A percentile compares a stretch with the other conserved stretches of the same genome.
Evolutionary conservation across 495 filamentous ascomycete species (phyloP).

Genomic region (Friedmanniomyces endolithicus): DNA sequence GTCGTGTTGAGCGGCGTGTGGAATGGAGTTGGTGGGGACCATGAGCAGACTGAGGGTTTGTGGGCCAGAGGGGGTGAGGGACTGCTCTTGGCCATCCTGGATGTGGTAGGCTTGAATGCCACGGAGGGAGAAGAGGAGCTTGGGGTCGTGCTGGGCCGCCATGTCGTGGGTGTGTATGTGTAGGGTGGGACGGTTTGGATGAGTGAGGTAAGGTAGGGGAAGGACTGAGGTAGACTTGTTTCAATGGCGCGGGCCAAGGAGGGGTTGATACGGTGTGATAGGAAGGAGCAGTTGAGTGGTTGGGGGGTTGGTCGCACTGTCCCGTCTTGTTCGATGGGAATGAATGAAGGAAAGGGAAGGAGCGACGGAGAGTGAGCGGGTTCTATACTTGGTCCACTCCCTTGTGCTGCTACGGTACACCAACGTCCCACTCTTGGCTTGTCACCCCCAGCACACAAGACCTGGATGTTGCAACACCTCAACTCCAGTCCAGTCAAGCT

Average conservation of each 20-base stretch:
- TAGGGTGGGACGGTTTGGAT: neutral
- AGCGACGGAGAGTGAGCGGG: neutral
- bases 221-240: too few relatives aligned
- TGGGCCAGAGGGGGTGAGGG: conserved; percentile 69
- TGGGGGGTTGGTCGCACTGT: too few relatives aligned
- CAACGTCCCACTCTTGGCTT: too few relatives aligned
- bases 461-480: neutral
- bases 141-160: conserved; percentile 42
- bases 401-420: too few relatives aligned
- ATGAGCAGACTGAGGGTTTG: conserved; percentile 85
- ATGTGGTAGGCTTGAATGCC: conserved; percentile 80
- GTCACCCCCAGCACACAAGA: neutral
- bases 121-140: conserved; percentile 69
- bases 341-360: neutral
- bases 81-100: conserved; percentile 70
- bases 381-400: neutral
- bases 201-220: neutral
- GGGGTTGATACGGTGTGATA: too few relatives aligned
- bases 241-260: too few relatives aligned
- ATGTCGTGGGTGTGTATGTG: too few relatives aligned
- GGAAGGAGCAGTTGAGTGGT: too few relatives aligned
- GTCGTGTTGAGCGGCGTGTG: conserved; percentile 41
- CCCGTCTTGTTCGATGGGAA: neutral
- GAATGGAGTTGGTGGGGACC: conserved; percentile 73
- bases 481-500: neutral